These are phyloP conservation scores for Margaritispora aquatica DNA, from an alignment of 495 filamentous ascomycete genomes.

Conservation along the genomic window DNA sequence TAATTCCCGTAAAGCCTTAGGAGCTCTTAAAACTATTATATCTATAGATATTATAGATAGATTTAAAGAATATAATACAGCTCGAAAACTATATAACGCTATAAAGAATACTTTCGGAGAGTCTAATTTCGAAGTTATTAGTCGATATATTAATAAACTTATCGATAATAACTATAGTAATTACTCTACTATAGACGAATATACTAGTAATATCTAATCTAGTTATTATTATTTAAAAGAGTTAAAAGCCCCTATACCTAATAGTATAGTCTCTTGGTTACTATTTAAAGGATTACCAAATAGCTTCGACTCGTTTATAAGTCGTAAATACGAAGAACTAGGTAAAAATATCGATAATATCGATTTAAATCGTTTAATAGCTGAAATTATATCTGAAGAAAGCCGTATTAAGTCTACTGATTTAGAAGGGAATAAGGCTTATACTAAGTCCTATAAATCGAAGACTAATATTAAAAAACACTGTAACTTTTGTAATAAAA, in stretches of 20 bases:
- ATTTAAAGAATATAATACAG: slow-evolving; percentile 2
- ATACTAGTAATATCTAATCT: not conserved
- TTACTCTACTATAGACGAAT: slow-evolving; percentile 2
- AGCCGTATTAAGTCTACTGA: not conserved
- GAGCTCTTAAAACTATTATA: slow-evolving; percentile 7
- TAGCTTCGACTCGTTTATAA: not conserved
- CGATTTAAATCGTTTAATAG: slow-evolving; percentile 1
- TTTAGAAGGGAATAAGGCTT: not conserved
- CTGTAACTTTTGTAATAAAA: slow-evolving; percentile 4
- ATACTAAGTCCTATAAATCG: slow-evolving; percentile 4
- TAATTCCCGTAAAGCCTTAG: not conserved
- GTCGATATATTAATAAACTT: not conserved
- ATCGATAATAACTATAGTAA: slow-evolving; percentile 1
- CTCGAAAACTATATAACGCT: not conserved
- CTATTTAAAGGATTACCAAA: slow-evolving; percentile 4
- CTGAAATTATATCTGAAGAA: not conserved
- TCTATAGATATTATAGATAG: not conserved
- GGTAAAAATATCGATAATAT: slow-evolving; percentile 2
- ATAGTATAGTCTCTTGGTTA: not conserved
- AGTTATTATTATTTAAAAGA: slow-evolving; percentile 3
- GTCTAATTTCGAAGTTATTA: not conserved
- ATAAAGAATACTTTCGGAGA: slow-evolving; percentile 1
- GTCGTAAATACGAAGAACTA: slow-evolving; percentile 6
- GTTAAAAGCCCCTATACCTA: not conserved
- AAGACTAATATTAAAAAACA: not conserved